Conservation (phyloP, 805 yeast species). For the Pichia manshurica region DNA sequence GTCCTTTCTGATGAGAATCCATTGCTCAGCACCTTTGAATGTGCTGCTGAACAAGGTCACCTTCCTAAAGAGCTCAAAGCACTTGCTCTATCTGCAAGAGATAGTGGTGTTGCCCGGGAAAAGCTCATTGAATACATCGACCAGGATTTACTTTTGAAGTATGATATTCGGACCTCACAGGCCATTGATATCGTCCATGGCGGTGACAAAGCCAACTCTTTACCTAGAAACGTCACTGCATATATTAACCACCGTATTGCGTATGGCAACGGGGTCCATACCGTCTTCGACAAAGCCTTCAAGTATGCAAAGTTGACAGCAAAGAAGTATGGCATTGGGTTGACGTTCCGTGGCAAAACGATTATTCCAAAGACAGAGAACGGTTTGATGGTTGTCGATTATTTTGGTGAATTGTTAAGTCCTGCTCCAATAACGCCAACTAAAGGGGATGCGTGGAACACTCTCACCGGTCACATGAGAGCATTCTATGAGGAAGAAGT, state of each 20-base stretch:
- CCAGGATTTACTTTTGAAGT: conserved; percentile 25
- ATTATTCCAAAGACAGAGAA: conserved; percentile 16
- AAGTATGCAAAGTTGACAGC: conserved; percentile 31
- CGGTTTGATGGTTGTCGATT: conserved; percentile 22
- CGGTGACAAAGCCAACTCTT: conserved; percentile 69
- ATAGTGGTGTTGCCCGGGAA: conserved; percentile 31
- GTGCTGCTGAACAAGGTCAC: conserved; percentile 49
- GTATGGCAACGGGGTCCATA: conserved; percentile 30
- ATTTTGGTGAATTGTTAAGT: conserved; percentile 18
- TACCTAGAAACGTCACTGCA: conserved; percentile 57
- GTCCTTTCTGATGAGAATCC: conserved; percentile 53
- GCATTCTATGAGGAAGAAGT: conserved; percentile 53
- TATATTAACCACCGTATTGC: conserved; percentile 54
- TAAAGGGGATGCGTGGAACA: conserved; percentile 44
- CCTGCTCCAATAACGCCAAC: conserved; percentile 43
- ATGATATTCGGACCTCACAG: conserved; percentile 54
- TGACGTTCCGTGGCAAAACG: conserved; percentile 35
- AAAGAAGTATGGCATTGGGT: conserved; percentile 30
- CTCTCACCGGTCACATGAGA: conserved; percentile 55
- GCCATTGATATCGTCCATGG: conserved; percentile 63
- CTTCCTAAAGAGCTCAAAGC: not conserved
- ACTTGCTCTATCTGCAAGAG: conserved; percentile 21
- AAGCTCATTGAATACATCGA: conserved; percentile 29
- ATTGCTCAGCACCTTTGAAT: conserved; percentile 47
- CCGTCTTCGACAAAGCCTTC: conserved; percentile 41